Evolutionary conservation across 2,329 filamentous ascomycete species (phyloP), one percentile per base, ranked within the genome.

Genomic region (Clonostachys rhizophaga): DNA sequence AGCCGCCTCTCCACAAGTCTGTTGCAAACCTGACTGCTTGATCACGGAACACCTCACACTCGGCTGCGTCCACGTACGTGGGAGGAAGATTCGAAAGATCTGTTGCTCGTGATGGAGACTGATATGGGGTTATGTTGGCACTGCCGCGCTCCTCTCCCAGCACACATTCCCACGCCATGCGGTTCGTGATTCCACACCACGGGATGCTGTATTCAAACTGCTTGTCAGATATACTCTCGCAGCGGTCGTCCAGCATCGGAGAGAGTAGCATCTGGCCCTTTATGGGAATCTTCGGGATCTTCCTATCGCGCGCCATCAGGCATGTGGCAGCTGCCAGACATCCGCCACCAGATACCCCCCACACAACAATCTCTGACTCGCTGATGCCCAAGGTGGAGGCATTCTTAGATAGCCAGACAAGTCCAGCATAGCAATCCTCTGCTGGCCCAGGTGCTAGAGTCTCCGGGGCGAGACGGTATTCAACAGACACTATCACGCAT

Each of bases 241-340:
- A 64, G 43, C 63, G 56, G 49, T 75, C 68, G 52, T 76, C 71
- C 11, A 76, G 57, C 72, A 76, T 76, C 5, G 70, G 71, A 44
- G 69, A 69, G 41, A 70, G 57, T 11, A 76, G 62, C 41, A 75
- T 60, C 55, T 73, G 65, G 18, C 54, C 56, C 64, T 67, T 34
- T 56, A 64, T 48, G 65, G 50, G 17, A 30, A 30, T 16, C 17
- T 4, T 39, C 52, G 58, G 45, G 56, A 67, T 34, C 41, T 53
- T 44, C n/a, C 55, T 49, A 49, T 70, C 63, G 18, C 67, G 55
- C 8, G 67, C 67, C 50, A 68, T 58, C 43, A 74, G 54, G 2
- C 63, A 59, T 24, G 66, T 54, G 9, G 58, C 62, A 1, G 70
- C 66, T 0, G 68, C 68, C 2, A 75, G 54, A 2, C 63, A 65